Evolutionary conservation across 2,329 filamentous ascomycete genomes (phyloP), one percentile per base, ranked within the genome.

Genomic region (Pseudodiploospora longispora): DNA sequence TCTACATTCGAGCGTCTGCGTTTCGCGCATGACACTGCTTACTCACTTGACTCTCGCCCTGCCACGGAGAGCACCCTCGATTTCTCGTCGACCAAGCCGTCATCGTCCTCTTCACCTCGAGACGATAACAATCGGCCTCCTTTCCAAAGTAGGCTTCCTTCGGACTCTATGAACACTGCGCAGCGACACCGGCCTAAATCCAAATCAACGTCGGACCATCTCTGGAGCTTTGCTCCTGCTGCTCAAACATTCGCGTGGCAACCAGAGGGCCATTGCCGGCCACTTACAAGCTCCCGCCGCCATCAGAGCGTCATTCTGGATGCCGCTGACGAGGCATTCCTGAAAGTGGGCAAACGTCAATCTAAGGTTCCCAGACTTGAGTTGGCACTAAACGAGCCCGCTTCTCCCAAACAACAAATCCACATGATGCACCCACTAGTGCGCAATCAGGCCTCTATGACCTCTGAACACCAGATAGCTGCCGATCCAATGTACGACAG

Each of bases 1-100:
- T 85, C 83, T 30, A 82, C 78, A 6, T 71, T 84, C 50, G 84
- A 88, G 63, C 76, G 83, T 46, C 71, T 85, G 47, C 78, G 79
- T 54, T 79, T 87, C 59, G 76, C 75, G 41, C 78, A 80, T 54
- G 52, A 54, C 36, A 50, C 55, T 28, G 59, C 65, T 65, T 39
- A 47, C 57, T 62, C 36, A 57, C 59, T 40, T 53, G 57, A 36
- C 54, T 60, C 40, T 53, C 59, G 47, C 47, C 55, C 47, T 45
- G 58, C 50, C 51, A 53, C 39, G 50, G 43, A 52, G 54, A 41
- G 37, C 52, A 39, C 53, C 57, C 52, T 44, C 50, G 57, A 47
- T 47, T 56, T 33, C 41, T 46, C 48, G 27, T 47, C 52, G 41
- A 49, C 40, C 49, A 40, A 56, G 56, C 40, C 62, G 49, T 37